Evolutionary conservation across 768 basidiomycete species (phyloP), one percentile per base, ranked within the genome.

Genomic region (Mrakia blollopis): DNA sequence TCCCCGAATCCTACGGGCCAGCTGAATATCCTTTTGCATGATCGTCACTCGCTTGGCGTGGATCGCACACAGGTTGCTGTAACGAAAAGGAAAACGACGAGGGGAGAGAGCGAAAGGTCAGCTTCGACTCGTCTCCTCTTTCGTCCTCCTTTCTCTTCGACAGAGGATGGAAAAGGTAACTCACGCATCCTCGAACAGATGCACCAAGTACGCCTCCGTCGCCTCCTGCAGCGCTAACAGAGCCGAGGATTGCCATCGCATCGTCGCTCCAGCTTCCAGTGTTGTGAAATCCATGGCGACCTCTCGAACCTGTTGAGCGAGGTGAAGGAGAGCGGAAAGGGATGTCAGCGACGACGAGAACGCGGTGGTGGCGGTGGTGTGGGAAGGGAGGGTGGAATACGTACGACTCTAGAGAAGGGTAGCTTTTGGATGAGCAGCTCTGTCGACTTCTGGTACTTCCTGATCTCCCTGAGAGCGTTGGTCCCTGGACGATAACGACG

Each of bases 31-130:
- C 72, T 91, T 88, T 75, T 94, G 93, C 95, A 98, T 98, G 80
- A 98, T 91, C 8, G 96, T 99, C 7, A 98, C 96, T 80, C 96
- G 91, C 84, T 96, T 98, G 23, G 96, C 96, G 81, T 98, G 96
- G 80, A 99, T 92, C 9, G 96, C 95, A 81, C 97, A 99, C 47
- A 97, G 86, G 83, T 98, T 97, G 5, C 77, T 78, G n/a, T n/a
- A n/a, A 47, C 39, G 62, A 39, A 1, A 8, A 25, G 21, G 2
- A 71, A 2, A 23, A 39, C 21, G 60, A n/a, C 35, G 18, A 74
- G 47, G 77, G 67, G 54, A 35, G 54, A 47, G 54, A 25, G 8
- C 72, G 65, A n/a, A 30, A 67, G 54, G 47, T 54, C 35, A 69
- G 65, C 35, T 30, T 35, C 28, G 7, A 28, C 39, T 8, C 57